Evolutionary conservation across 2,329 filamentous ascomycete genomes (phyloP).

Genomic region (Neophaeococcomyces aloes): DNA sequence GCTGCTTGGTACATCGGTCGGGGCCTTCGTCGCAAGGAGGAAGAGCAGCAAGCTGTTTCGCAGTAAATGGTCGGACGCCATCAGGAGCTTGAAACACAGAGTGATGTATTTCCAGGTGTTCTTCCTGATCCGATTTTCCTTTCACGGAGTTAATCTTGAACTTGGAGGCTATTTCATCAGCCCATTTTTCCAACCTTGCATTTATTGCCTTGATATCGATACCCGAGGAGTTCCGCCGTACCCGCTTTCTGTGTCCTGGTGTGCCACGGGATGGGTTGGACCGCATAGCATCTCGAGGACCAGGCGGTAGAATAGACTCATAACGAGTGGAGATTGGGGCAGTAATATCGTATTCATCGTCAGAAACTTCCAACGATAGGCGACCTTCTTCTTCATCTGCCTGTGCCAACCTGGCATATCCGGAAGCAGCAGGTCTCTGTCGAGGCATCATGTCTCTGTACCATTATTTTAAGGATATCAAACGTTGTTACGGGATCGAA

Average conservation of each 20-base stretch:
- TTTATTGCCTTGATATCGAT: conserved; percentile 99
- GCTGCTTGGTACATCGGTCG: conserved; percentile 60
- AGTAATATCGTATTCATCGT: conserved; percentile 46
- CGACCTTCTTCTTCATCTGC: conserved; percentile 51
- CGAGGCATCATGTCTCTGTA: conserved; percentile 47
- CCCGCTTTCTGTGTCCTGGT: conserved; percentile 39
- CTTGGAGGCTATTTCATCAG: conserved; percentile 91
- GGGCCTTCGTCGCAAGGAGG: conserved; percentile 42
- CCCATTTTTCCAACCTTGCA: conserved; percentile 87
- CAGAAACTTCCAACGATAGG: conserved; percentile 60
- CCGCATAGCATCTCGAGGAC: conserved; percentile 50
- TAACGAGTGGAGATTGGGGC: conserved; percentile 53
- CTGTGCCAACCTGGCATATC: conserved; percentile 76
- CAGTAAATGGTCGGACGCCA: conserved; percentile 67
- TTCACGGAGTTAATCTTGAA: conserved; percentile 80
- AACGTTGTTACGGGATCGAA: neutral
- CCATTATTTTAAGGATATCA: conserved; percentile 11
- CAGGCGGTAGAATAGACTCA: conserved; percentile 55
- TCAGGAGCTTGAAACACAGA: conserved; percentile 93
- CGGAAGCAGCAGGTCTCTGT: conserved; percentile 60
- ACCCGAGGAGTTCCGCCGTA: conserved; percentile 65
- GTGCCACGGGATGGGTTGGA: conserved; percentile 26
- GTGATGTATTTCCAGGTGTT: conserved; percentile 89
- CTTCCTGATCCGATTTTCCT: conserved; percentile 64
- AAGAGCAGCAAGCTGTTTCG: conserved; percentile 57